Evolutionary conservation across 2,329 filamentous ascomycete species (phyloP).

Genomic region (Dactylella cylindrospora): DNA sequence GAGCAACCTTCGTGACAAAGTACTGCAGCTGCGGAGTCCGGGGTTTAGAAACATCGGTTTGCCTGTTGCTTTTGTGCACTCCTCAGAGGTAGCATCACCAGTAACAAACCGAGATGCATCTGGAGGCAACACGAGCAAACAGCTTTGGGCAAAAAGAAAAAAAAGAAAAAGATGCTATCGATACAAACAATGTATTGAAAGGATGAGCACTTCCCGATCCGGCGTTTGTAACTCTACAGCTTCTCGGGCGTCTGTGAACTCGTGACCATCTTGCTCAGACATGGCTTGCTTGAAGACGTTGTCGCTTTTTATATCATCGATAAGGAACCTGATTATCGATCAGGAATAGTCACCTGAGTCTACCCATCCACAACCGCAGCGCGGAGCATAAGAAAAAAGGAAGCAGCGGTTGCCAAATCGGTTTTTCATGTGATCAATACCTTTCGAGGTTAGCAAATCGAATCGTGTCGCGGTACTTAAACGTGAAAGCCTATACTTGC

Average conservation of each 20-base stretch:
- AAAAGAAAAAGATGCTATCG: slow-evolving; percentile 30
- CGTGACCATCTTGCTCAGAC: slow-evolving; percentile 14
- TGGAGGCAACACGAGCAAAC: slow-evolving; percentile 2
- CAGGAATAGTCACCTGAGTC: slow-evolving; percentile 43
- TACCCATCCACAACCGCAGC: too few relatives aligned
- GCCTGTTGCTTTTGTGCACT: slow-evolving; percentile 27
- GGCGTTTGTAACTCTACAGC: slow-evolving; percentile 22
- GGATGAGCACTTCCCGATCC: slow-evolving; percentile 22
- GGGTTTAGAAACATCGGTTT: too few relatives aligned
- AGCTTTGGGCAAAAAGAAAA: slow-evolving; percentile 4
- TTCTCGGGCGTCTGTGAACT: slow-evolving; percentile 4
- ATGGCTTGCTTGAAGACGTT: slow-evolving; percentile 1
- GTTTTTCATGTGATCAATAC: slow-evolving; percentile 4
- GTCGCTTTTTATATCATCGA: slow-evolving; percentile 24
- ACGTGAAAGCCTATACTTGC: too few relatives aligned
- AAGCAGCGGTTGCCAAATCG: background rate
- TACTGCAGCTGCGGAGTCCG: slow-evolving; percentile 34
- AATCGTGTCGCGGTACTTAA: slow-evolving; percentile 13
- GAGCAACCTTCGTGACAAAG: slow-evolving; percentile 40
- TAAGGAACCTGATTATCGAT: slow-evolving; percentile 39
- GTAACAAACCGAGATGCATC: slow-evolving; percentile 1
- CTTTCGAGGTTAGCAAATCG: slow-evolving; percentile 8
- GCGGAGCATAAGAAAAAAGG: too few relatives aligned
- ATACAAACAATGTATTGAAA: slow-evolving; percentile 28
- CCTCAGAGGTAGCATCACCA: slow-evolving; percentile 21